Percentiles rank a stretch among this genome's conserved stretches.
These are phyloP conservation scores for Diaporthe australafricana DNA, from an alignment of 2,329 filamentous ascomycete species.

Conservation along the genomic window DNA sequence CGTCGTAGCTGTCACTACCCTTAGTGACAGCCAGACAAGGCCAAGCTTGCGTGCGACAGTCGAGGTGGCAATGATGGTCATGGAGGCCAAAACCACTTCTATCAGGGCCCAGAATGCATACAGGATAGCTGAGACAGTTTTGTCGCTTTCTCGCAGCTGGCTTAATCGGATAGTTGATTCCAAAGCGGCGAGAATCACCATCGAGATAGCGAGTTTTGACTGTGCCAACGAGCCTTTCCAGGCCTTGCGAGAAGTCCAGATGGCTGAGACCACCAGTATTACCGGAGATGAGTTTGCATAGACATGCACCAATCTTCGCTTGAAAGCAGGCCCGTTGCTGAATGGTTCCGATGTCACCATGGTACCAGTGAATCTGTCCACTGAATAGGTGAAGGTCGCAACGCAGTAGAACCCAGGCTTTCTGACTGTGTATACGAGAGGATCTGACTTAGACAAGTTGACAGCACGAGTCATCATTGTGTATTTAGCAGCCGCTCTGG, in stretches of 20 bases:
- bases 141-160: background rate
- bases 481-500: background rate
- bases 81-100: background rate
- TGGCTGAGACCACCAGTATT: background rate
- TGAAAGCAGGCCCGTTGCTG: background rate
- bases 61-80: background rate
- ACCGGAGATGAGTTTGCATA: background rate
- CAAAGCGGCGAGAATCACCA: background rate
- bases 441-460: background rate
- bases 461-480: background rate
- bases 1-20: background rate
- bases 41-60: background rate
- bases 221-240: background rate
- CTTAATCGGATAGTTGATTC: background rate
- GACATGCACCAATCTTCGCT: background rate
- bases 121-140: background rate
- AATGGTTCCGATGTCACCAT: background rate
- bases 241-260: background rate
- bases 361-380: background rate
- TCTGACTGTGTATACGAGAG: background rate
- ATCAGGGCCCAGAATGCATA: background rate
- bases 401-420: background rate
- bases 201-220: background rate
- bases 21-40: background rate
- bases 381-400: background rate